Evolutionary conservation across 495 filamentous ascomycete genomes (phyloP).

Genomic region (Xylaria telfairii): DNA sequence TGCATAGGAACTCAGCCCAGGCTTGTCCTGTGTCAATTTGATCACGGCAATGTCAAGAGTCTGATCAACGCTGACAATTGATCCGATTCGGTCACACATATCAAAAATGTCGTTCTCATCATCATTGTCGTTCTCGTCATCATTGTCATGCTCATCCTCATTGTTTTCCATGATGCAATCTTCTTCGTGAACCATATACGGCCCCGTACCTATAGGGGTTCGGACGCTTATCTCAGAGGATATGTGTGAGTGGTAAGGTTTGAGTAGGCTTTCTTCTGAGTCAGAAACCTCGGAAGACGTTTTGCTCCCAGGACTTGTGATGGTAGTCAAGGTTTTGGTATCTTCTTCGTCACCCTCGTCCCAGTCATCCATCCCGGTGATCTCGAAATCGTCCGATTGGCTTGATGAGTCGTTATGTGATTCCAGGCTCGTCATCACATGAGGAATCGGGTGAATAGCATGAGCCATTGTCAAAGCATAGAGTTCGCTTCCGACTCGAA

Average conservation of each 20-base stretch:
- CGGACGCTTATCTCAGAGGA: conserved; percentile 10
- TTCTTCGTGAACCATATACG: neutral
- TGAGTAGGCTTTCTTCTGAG: conserved; percentile 12
- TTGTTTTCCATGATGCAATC: neutral
- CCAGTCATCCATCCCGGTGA: conserved; percentile 17
- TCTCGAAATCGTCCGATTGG: conserved; percentile 19
- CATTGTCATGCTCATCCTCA: neutral
- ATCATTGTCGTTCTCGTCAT: neutral
- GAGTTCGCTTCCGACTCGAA: neutral
- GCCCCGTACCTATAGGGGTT: neutral
- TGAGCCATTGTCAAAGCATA: conserved; percentile 16
- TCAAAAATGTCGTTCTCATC: neutral
- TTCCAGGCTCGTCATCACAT: neutral
- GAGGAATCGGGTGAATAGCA: neutral
- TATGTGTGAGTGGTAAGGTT: conserved; percentile 4
- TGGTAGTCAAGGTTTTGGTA: conserved; percentile 3
- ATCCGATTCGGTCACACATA: neutral
- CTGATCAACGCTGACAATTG: conserved; percentile 8
- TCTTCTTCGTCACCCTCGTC: conserved; percentile 16
- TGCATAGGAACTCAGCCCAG: too few relatives aligned
- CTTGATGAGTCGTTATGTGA: conserved; percentile 5
- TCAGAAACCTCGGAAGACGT: conserved; percentile 17
- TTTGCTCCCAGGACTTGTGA: conserved; percentile 18
- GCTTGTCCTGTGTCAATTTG: neutral
- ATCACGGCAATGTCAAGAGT: conserved; percentile 16